Evolutionary conservation across 2,329 filamentous ascomycete genomes (phyloP).

Genomic region (Apiospora kogelbergensis): DNA sequence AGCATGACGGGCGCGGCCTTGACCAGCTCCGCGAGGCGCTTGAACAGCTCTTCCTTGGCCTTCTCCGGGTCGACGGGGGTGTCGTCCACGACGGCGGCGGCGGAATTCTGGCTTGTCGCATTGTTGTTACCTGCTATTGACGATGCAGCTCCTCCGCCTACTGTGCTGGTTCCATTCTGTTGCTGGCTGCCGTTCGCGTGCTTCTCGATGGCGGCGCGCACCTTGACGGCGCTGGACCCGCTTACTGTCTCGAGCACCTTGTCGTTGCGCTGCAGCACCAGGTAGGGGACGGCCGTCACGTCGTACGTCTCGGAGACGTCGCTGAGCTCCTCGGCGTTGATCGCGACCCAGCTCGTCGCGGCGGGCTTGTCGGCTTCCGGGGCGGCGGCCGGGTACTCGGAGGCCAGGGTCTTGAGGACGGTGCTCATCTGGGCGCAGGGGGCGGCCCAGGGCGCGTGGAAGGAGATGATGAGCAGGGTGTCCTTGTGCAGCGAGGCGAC

Average conservation of each 20-base stretch:
- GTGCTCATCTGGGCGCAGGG: conserved; percentile 93
- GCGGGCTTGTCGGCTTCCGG: conserved; percentile 62
- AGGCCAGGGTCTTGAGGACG: conserved; percentile 81
- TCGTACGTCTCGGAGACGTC: conserved; percentile 92
- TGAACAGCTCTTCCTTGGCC: conserved; percentile 81
- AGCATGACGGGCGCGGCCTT: conserved; percentile 97
- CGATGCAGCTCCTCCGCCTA: conserved; percentile 27
- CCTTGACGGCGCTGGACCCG: conserved; percentile 84
- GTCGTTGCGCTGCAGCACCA: conserved; percentile 77
- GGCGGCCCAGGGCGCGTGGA: conserved; percentile 95
- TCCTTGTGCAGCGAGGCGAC: conserved; percentile 65
- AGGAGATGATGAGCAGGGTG: conserved; percentile 82
- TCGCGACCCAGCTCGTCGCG: conserved; percentile 77
- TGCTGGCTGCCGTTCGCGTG: conserved; percentile 57
- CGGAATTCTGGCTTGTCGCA: conserved; percentile 21
- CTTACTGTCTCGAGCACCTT: conserved; percentile 81
- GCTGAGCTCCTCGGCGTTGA: conserved; percentile 93
- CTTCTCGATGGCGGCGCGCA: conserved; percentile 81
- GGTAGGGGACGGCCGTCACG: conserved; percentile 89
- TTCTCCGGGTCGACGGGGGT: conserved; percentile 47
- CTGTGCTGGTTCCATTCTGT: conserved; percentile 37
- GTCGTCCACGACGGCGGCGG: conserved; percentile 36
- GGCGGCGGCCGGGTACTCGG: conserved; percentile 66
- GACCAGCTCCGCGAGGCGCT: conserved; percentile 78
- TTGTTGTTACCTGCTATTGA: conserved; percentile 15